Evolutionary conservation across 2,329 filamentous ascomycete genomes (phyloP), one percentile per base, ranked within the genome.

Genomic region (Pseudocercospora cruenta): DNA sequence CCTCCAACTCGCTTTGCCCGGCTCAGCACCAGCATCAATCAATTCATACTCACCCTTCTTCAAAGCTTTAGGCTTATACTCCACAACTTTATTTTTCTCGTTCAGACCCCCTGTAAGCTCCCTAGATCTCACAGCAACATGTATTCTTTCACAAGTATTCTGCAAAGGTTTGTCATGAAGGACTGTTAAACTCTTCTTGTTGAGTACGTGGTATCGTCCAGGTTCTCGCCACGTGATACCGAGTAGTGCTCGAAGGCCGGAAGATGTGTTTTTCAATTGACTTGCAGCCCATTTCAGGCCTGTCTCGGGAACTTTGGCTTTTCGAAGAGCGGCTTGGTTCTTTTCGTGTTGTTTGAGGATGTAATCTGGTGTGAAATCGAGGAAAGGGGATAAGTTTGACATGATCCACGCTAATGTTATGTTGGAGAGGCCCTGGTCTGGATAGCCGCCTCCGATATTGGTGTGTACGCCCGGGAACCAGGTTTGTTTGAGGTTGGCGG

Each of bases 401-500:
- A 81, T 80, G 78, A 80, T 80, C 78, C 79, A 80, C 12, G 77
- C 77, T 6, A 80, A 67, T 0, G 78, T 76, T 10, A 80, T 74
- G 33, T 80, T 74, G 2, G 76, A 72, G 7, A 78, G 72, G 4
- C 74, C 71, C 1, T 68, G 68, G 28, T 78, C 76, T 6, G 69
- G 67, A 33, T 76, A 77, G 0, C 83, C 82, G 26, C 84, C 85
- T 2, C 85, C 85, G 2, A 85, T 76, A 63, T 86, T 84, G 9
- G 80, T 79, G 69, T 87, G 85, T 28, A 79, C 81, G 9, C 85
- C 85, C 0, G 84, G 83, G 62, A 86, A 86, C 85, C 85, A 87
- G 4, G 83, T 80, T 70, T 86, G 84, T 14, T 80, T 78, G 26
- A 86, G 72, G 22, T 78, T 74, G 2, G 75, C 75, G 4, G 65